phyloP scores from a whole-genome alignment of 257 asterid genomes.

The Galeopsis tetrahit region DNA sequence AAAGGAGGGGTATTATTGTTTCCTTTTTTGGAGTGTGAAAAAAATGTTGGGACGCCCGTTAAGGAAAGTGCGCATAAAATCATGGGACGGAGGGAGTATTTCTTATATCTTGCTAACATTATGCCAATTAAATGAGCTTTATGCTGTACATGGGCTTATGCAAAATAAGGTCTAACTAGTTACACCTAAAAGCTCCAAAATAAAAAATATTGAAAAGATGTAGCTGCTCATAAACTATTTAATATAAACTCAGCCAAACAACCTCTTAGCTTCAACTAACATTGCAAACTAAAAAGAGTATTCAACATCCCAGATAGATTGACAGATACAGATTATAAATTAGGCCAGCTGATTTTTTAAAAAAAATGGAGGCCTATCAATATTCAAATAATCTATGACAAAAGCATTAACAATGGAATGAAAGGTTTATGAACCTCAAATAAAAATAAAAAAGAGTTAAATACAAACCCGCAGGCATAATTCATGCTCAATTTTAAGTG shows the following conservation, averaged over 20 bases:
- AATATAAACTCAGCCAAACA: slow-evolving; percentile 1
- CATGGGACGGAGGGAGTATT: too few relatives aligned
- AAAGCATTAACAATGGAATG: slow-evolving; percentile 6
- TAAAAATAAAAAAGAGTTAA: slow-evolving; percentile 1
- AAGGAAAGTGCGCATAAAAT: too few relatives aligned
- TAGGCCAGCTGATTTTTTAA: neutral
- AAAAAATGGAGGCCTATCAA: neutral
- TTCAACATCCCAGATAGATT: neutral
- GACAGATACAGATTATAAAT: neutral
- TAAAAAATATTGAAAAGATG: neutral
- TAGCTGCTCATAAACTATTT: neutral
- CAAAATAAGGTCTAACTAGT: neutral
- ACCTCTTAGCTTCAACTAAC: slow-evolving; percentile 10
- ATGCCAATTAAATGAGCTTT: neutral
- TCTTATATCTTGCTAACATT: neutral
- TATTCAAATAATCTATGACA: neutral
- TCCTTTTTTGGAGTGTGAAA: too few relatives aligned
- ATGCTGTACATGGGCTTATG: neutral
- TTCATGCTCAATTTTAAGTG: slow-evolving; percentile 89
- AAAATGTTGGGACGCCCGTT: too few relatives aligned
- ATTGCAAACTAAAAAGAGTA: slow-evolving; percentile 20
- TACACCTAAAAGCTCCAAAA: neutral
- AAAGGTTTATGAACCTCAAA: slow-evolving; percentile 13
- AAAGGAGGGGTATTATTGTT: too few relatives aligned
- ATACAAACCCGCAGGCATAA: slow-evolving; percentile 73